phyloP scores from a whole-genome alignment of 192 early-diverging fungal species.

The Gigaspora rosea region DNA sequence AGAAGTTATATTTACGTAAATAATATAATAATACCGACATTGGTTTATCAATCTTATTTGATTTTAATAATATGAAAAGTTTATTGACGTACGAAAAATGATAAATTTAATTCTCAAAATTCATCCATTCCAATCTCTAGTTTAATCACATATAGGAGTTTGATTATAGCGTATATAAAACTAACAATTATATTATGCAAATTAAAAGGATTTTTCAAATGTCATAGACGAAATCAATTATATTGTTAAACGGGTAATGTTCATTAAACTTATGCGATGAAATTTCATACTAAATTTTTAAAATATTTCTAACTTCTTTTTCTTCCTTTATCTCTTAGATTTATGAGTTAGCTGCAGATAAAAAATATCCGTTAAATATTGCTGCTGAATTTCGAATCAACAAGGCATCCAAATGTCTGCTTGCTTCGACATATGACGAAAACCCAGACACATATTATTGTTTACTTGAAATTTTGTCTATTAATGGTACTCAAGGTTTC shows the following conservation, averaged over 20 bases:
- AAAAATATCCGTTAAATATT: conserved; percentile 38
- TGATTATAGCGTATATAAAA: too few relatives aligned
- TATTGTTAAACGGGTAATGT: conserved; percentile 5
- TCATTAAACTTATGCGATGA: background rate
- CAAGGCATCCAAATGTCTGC: conserved; percentile 32
- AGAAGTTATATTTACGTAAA: too few relatives aligned
- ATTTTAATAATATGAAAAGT: too few relatives aligned
- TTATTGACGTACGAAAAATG: too few relatives aligned
- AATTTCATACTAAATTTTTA: background rate
- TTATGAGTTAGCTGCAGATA: conserved; percentile 24
- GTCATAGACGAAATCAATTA: conserved; percentile 31
- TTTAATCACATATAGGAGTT: too few relatives aligned
- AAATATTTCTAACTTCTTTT: background rate
- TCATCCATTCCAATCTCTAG: too few relatives aligned
- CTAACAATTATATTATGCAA: too few relatives aligned
- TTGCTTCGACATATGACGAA: conserved; percentile 37
- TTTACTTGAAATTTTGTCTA: conserved; percentile 37
- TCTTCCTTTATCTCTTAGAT: conserved; percentile 21
- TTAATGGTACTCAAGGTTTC: conserved; percentile 26
- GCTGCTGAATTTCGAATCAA: conserved; percentile 38
- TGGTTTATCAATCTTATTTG: too few relatives aligned
- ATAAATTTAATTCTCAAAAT: too few relatives aligned
- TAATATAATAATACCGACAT: too few relatives aligned
- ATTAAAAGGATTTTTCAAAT: conserved; percentile 35
- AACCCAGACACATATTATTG: conserved; percentile 39